Conservation (phyloP, 768 basidiomycete genomes). For the Lentinula boryana region DNA sequence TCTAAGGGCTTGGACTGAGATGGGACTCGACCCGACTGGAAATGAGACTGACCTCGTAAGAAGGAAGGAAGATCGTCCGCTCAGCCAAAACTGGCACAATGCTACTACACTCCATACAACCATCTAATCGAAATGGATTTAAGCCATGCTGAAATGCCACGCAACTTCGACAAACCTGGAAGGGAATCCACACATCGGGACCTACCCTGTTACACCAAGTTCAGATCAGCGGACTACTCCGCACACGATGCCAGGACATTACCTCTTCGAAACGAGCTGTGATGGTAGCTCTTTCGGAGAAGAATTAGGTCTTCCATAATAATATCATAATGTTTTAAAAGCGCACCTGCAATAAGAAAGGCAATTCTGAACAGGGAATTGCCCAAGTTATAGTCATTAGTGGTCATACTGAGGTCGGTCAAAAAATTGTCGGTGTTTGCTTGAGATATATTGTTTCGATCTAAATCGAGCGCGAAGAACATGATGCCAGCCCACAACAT, state of each 20-base stretch:
- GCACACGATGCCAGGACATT: neutral
- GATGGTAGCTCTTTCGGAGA: constrained; percentile 48
- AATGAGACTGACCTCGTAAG: constrained; percentile 34
- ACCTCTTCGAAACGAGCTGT: constrained; percentile 53
- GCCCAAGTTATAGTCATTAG: constrained; percentile 59
- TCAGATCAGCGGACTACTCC: neutral
- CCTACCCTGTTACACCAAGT: constrained; percentile 33
- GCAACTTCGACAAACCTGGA: constrained; percentile 31
- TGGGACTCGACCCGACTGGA: neutral
- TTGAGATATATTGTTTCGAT: constrained; percentile 55
- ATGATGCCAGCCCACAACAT: constrained; percentile 57
- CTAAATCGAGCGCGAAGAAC: constrained; percentile 58
- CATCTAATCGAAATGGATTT: constrained; percentile 27
- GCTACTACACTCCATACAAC: constrained; percentile 52
- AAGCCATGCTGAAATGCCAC: neutral
- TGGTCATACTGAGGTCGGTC: constrained; percentile 52
- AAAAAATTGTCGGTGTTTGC: constrained; percentile 70
- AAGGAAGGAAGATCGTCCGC: constrained; percentile 46
- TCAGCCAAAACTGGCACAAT: constrained; percentile 54
- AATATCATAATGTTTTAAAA: neutral
- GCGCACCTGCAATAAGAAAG: constrained; percentile 36
- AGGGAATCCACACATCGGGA: constrained; percentile 62
- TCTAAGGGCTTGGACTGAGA: constrained; percentile 17
- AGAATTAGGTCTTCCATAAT: neutral
- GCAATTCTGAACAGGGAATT: constrained; percentile 51